phyloP scores from a whole-genome alignment of 345 rosid genomes.

The Citrus mangshanensis region DNA sequence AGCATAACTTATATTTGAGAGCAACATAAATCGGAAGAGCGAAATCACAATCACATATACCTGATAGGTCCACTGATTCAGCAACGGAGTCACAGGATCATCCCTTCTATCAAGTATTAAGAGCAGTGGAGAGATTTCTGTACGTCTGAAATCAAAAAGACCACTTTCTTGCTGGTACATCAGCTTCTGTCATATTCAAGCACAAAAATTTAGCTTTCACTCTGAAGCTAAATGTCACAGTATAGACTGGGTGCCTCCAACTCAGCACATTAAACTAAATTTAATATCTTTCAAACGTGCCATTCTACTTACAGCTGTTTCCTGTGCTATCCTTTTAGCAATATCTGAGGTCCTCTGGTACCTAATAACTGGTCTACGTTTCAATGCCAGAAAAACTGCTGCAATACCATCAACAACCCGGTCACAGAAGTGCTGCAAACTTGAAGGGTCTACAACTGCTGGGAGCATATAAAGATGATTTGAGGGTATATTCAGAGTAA shows the following conservation, averaged over 20 bases:
- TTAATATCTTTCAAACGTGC: not conserved
- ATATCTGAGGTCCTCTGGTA: slow-evolving; percentile 92
- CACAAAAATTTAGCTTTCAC: slow-evolving; percentile 7
- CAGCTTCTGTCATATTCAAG: slow-evolving; percentile 60
- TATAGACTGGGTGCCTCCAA: slow-evolving; percentile 6
- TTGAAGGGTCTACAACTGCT: slow-evolving; percentile 91
- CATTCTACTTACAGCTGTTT: slow-evolving; percentile 70
- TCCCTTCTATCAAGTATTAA: slow-evolving; percentile 92
- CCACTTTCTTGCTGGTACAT: slow-evolving; percentile 99
- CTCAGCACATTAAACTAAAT: not conserved
- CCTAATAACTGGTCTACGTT: slow-evolving; percentile 90
- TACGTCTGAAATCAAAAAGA: slow-evolving; percentile 90
- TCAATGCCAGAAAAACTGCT: slow-evolving; percentile 79
- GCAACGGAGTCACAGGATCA: slow-evolving; percentile 91
- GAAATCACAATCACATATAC: slow-evolving; percentile 33
- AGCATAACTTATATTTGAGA: slow-evolving; percentile 15
- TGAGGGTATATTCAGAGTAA: slow-evolving; percentile 75
- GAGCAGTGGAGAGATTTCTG: slow-evolving; percentile 82
- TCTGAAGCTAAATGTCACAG: not conserved
- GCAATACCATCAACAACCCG: slow-evolving; percentile 87
- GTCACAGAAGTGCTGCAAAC: slow-evolving; percentile 80
- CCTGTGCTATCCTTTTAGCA: slow-evolving; percentile 96
- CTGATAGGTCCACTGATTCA: slow-evolving; percentile 99
- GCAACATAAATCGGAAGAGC: slow-evolving; percentile 5
- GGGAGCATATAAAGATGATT: slow-evolving; percentile 92